phyloP scores from a whole-genome alignment of 73 alveolate species.

The Paramecium tetraurelia region DNA sequence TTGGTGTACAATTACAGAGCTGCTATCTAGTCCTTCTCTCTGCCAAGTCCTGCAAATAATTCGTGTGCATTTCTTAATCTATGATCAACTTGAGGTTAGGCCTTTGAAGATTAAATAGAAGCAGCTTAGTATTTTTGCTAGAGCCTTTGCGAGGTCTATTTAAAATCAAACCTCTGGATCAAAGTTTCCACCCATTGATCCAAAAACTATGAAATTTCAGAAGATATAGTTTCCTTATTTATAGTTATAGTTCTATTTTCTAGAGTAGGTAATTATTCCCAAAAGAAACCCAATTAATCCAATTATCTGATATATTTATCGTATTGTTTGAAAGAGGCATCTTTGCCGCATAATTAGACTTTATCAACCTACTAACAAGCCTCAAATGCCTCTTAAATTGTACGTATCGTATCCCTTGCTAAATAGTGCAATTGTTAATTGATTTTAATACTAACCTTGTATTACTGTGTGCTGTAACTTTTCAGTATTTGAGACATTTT shows the following conservation, averaged over 20 bases:
- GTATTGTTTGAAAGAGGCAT: background rate
- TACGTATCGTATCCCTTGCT: background rate
- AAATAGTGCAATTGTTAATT: background rate
- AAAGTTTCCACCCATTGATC: background rate
- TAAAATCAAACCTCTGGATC: background rate
- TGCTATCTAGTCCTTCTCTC: background rate
- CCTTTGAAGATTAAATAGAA: background rate
- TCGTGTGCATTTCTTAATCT: conserved; percentile 41
- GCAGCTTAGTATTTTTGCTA: background rate
- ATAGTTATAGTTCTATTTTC: background rate
- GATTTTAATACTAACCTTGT: background rate
- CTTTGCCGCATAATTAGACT: background rate
- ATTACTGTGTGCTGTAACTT: background rate
- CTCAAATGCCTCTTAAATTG: background rate
- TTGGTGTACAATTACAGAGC: background rate
- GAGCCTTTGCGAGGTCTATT: background rate
- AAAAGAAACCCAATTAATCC: background rate
- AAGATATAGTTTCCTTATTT: background rate
- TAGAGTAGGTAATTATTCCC: background rate
- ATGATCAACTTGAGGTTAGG: background rate
- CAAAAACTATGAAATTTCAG: background rate
- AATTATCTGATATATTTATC: background rate
- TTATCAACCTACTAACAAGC: background rate
- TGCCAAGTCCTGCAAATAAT: conserved; percentile 28
- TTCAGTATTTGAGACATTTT: background rate